Percentiles rank a stretch among this genome's conserved stretches.
These are phyloP conservation scores for Metrosideros polymorpha DNA, from an alignment of 441 rosid species.

Conservation along the genomic window DNA sequence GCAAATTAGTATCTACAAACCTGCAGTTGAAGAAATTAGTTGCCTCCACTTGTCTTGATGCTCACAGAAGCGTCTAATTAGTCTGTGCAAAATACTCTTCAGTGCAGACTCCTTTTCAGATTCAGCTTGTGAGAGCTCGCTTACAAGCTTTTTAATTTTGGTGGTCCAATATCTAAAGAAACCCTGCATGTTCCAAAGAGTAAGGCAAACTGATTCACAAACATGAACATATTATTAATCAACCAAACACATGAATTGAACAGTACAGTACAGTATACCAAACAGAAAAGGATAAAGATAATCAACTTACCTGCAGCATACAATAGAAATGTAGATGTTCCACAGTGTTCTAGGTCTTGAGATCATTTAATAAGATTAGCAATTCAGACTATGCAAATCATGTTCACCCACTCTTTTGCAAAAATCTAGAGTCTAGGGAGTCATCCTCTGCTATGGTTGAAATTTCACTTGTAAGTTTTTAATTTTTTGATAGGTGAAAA, in stretches of 20 bases:
- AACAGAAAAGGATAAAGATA: not conserved
- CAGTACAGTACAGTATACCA: not conserved
- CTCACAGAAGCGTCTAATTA: conserved; percentile 61
- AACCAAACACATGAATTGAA: not conserved
- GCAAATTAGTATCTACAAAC: conserved; percentile 21
- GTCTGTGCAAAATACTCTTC: conserved; percentile 70
- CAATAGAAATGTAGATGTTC: not conserved
- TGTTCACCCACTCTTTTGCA: not conserved
- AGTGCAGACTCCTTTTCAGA: conserved; percentile 71
- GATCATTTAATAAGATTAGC: not conserved
- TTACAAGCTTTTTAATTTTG: conserved; percentile 56
- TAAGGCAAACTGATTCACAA: not conserved
- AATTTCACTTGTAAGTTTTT: not conserved
- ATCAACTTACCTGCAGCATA: not conserved
- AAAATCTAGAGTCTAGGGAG: not conserved
- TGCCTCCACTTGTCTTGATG: conserved; percentile 82
- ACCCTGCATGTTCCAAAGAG: conserved; percentile 44
- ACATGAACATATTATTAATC: not conserved
- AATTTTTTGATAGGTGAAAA: not conserved
- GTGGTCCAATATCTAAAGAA: conserved; percentile 73
- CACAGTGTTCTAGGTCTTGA: not conserved
- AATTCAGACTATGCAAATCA: not conserved
- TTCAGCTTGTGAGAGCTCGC: conserved; percentile 74
- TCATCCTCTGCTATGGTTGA: not conserved
- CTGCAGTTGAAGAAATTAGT: conserved; percentile 73